These are phyloP conservation scores for Teunomyces lycoperdinae DNA, from an alignment of 805 yeast species.

Conservation along the genomic window DNA sequence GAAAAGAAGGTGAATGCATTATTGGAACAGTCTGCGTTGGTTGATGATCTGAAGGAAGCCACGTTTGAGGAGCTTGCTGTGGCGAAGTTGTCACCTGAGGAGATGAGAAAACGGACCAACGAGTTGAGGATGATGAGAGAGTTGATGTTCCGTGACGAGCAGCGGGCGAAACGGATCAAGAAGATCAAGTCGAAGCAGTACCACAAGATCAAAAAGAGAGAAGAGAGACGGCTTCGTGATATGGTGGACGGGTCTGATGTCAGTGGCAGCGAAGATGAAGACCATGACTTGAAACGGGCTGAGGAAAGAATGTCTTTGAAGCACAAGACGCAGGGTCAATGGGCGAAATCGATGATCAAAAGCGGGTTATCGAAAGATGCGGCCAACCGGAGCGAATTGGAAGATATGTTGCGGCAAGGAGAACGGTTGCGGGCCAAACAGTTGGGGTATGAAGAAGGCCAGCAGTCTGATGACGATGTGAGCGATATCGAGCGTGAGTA, in stretches of 20 bases:
- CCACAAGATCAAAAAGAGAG: constrained; percentile 83
- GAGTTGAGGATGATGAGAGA: constrained; percentile 93
- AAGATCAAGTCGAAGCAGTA: constrained; percentile 92
- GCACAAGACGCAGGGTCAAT: constrained; percentile 81
- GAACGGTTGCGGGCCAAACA: constrained; percentile 73
- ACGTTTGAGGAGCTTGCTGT: constrained; percentile 84
- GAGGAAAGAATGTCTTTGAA: constrained; percentile 88
- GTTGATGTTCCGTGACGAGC: constrained; percentile 92
- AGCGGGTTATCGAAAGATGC: constrained; percentile 90
- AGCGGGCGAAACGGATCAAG: constrained; percentile 84
- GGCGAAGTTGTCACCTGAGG: constrained; percentile 78
- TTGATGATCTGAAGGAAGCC: constrained; percentile 73
- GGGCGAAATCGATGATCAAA: constrained; percentile 89
- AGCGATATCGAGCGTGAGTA: constrained; percentile 46
- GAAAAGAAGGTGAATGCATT: constrained; percentile 64
- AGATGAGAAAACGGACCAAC: constrained; percentile 68
- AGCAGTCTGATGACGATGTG: constrained; percentile 50
- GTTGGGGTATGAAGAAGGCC: constrained; percentile 59
- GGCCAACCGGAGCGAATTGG: constrained; percentile 81
- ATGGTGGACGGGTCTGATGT: constrained; percentile 61
- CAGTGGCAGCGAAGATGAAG: constrained; percentile 53
- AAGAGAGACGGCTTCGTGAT: constrained; percentile 64
- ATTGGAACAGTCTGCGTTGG: constrained; percentile 61
- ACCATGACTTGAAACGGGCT: constrained; percentile 74
- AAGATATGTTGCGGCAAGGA: constrained; percentile 89